A percentile compares a stretch with the other conserved stretches of the same genome.
These are phyloP conservation scores for Epithele typhae DNA, from an alignment of 768 basidiomycete genomes.

Conservation along the genomic window DNA sequence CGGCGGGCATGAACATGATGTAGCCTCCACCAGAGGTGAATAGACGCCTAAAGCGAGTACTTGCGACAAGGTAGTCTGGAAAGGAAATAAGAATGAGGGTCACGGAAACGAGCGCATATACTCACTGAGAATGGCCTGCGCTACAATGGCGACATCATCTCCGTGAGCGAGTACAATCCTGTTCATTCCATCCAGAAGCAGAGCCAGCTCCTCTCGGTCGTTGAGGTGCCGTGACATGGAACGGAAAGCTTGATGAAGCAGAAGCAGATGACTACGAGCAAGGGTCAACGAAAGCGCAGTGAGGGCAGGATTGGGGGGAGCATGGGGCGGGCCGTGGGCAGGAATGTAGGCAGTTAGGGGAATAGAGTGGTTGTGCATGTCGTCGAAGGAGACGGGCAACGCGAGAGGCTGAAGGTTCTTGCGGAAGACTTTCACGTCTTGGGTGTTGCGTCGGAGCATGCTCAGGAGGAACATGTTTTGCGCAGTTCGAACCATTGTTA, in stretches of 20 bases:
- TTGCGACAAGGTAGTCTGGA: conserved; percentile 56
- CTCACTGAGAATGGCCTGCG: conserved; percentile 68
- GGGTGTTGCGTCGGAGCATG: conserved; percentile 60
- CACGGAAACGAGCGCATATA: too few relatives aligned
- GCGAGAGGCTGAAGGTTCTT: conserved; percentile 61
- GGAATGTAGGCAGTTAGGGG: conserved; percentile 28
- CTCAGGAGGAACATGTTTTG: conserved; percentile 67
- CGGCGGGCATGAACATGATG: conserved; percentile 66
- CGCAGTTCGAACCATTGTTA: conserved; percentile 61
- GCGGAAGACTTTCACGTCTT: conserved; percentile 64
- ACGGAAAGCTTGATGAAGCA: conserved; percentile 67
- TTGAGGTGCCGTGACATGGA: conserved; percentile 69
- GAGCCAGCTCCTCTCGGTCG: conserved; percentile 61
- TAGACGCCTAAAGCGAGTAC: conserved; percentile 71
- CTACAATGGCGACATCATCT: conserved; percentile 73
- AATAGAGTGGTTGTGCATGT: conserved; percentile 43
- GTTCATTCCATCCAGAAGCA: conserved; percentile 68
- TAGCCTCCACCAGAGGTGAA: conserved; percentile 72
- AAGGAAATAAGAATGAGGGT: neutral
- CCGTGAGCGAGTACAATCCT: conserved; percentile 64
- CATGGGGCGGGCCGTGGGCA: neutral
- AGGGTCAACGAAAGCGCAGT: conserved; percentile 54
- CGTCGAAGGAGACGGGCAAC: conserved; percentile 41
- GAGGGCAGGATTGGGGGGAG: conserved; percentile 21
- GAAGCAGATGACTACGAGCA: conserved; percentile 63